phyloP scores from a whole-genome alignment of 805 yeast species.

The Saccharomycopsis fermentans region DNA sequence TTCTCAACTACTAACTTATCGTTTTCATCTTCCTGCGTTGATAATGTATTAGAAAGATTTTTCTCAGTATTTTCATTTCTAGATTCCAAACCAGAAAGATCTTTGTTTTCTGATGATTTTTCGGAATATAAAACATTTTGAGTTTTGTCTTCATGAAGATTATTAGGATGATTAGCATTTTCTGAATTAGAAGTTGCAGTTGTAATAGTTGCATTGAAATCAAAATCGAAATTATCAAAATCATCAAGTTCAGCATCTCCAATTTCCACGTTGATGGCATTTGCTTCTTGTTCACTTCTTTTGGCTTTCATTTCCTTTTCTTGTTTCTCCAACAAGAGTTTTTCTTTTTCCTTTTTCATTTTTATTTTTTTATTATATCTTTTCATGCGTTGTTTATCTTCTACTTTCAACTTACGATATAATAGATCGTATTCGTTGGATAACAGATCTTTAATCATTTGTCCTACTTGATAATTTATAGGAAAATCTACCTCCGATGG shows the following conservation, averaged over 20 bases:
- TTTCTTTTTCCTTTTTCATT: constrained; percentile 5
- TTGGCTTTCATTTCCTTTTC: constrained; percentile 1
- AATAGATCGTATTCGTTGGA: constrained; percentile 8
- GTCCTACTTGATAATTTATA: constrained; percentile 8
- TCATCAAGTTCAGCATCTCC: constrained; percentile 9
- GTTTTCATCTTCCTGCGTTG: not conserved
- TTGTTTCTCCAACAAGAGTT: not conserved
- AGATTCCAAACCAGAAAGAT: not conserved
- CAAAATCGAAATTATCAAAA: constrained; percentile 17
- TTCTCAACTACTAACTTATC: not conserved
- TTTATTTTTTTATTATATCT: constrained; percentile 1
- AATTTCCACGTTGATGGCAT: constrained; percentile 3
- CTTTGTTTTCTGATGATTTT: not conserved
- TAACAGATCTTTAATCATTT: constrained; percentile 1
- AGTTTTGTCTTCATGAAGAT: not conserved
- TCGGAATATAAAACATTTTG: not conserved
- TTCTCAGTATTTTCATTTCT: not conserved
- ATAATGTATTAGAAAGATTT: not conserved
- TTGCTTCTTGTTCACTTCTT: not conserved
- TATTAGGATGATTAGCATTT: not conserved
- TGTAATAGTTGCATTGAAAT: constrained; percentile 12
- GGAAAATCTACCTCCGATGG: not conserved
- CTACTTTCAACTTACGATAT: not conserved
- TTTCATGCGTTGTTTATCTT: constrained; percentile 6
- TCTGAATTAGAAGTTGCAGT: not conserved